Evolutionary conservation across 306 rosid genomes (phyloP).

Genomic region (Biancaea sappan): DNA sequence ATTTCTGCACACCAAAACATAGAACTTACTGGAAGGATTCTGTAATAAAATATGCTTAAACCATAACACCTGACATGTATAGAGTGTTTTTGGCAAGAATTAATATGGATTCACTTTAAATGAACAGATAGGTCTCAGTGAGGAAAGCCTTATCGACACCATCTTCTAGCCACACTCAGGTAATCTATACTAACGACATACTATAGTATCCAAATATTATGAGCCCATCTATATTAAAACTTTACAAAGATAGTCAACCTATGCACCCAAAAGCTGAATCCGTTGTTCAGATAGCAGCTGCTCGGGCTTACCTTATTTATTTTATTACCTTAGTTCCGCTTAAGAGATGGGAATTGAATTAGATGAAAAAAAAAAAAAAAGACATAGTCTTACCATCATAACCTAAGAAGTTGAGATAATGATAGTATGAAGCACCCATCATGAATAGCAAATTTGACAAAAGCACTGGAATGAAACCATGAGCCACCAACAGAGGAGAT

Average conservation of each 20-base stretch:
- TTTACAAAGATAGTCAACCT: background rate
- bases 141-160: background rate
- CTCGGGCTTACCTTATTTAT: no score
- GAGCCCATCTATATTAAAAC: background rate
- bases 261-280: no score
- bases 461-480: conserved; percentile 83
- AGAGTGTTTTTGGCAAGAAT: background rate
- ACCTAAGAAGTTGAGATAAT: conserved; percentile 94
- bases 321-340: no score
- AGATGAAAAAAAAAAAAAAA: background rate
- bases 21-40: background rate
- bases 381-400: conserved; percentile 72
- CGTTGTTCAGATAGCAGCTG: no score
- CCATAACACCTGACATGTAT: background rate
- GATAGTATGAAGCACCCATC: conserved; percentile 92
- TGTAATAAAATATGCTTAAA: background rate
- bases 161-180: background rate
- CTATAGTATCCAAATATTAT: background rate
- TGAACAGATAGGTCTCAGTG: background rate
- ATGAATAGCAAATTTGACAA: conserved; percentile 90
- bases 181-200: background rate
- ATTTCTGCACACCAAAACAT: background rate
- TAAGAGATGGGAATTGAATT: no score
- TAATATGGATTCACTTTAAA: background rate
- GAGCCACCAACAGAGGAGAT: conserved; percentile 87